Base-by-base conservation (phyloP, 768 basidiomycete species). In the Tephrocybe sp. region DNA sequence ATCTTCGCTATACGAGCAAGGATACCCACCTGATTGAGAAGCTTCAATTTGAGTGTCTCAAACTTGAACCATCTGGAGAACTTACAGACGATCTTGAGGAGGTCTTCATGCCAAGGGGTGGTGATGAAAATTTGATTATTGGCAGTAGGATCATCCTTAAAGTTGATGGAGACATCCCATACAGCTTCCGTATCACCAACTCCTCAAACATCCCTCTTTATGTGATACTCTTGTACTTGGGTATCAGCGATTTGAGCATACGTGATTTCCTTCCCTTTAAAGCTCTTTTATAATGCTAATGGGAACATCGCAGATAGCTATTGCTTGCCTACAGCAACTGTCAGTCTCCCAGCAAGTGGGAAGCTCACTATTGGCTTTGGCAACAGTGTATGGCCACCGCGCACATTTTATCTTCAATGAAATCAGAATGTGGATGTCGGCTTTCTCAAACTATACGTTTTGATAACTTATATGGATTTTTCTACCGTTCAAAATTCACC, bases 201-300 rank as follows among this genome's bases (percentile, higher is more conserved):
- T 9, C 4, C 4, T 39, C 23, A 2, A 22, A 16, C 1, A 1
- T 17, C 1, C n/a, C 20, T 30, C 46, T 48, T 14, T 30, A 48
- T 39, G 46, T 12, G 16, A 30, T 26, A 4, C 23, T 48, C 22
- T 48, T 48, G 5, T 39, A 48, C 14, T 39, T 48, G 7, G 39
- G 40, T 22, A 7, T 48, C 17, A 48, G 30, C 47, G 26, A 48
- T n/a, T 31, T 48, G 38, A 41, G 47, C 17, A 48, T 48, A 14
- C 26, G 47, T 48, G 6, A 38, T 23, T 47, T 12, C 32, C 13
- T 9, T 20, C 4, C 19, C 12, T 26, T 26, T 26, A 33, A 17
- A 16, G 8, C 13, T n/a, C 10, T 19, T 31, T 11, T 6, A n/a
- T 1, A n/a, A 9, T 16, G n/a, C 8, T 43, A 9, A 3, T n/a